phyloP scores from a whole-genome alignment of 2,329 filamentous ascomycete species.

The Torrubiella hemipterigena region DNA sequence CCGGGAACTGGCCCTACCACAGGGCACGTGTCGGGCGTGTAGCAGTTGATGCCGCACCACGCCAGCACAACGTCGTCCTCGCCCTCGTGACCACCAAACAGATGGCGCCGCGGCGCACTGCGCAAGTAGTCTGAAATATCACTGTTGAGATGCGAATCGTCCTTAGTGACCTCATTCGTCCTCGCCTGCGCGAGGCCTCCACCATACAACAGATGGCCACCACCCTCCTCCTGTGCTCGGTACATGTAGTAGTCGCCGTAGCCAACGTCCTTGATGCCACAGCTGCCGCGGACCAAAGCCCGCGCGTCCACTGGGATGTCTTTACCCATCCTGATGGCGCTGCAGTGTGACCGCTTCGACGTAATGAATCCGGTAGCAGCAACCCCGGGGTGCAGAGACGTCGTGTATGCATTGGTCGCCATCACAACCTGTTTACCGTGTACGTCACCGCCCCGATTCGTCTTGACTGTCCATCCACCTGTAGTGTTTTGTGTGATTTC shows the following conservation, averaged over 20 bases:
- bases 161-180: conserved; percentile 22
- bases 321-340: conserved; percentile 23
- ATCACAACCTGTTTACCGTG: conserved; percentile 30
- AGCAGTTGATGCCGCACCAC: conserved; percentile 48
- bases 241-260: conserved; percentile 25
- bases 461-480: conserved; percentile 28
- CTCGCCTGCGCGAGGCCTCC: conserved; percentile 13
- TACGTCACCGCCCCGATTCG: conserved; percentile 28
- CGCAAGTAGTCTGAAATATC: conserved; percentile 34
- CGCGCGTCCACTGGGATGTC: conserved; percentile 11
- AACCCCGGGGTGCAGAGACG: conserved; percentile 27
- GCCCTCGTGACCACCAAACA: conserved; percentile 27
- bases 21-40: conserved; percentile 38
- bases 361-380: conserved; percentile 30
- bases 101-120: conserved; percentile 26
- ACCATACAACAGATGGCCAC: conserved; percentile 18
- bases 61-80: conserved; percentile 29
- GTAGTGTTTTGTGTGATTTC: conserved; percentile 8
- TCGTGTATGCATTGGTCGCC: conserved; percentile 42
- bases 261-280: conserved; percentile 12
- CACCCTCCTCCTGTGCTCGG: conserved; percentile 12
- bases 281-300: conserved; percentile 11
- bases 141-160: conserved; percentile 41
- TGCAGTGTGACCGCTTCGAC: conserved; percentile 37
- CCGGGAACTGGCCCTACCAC: conserved; percentile 36